Percentiles rank a stretch among this genome's conserved stretches.
Conservation (phyloP, 2,329 filamentous ascomycete species). For the Paraconiothyrium sp. region DNA sequence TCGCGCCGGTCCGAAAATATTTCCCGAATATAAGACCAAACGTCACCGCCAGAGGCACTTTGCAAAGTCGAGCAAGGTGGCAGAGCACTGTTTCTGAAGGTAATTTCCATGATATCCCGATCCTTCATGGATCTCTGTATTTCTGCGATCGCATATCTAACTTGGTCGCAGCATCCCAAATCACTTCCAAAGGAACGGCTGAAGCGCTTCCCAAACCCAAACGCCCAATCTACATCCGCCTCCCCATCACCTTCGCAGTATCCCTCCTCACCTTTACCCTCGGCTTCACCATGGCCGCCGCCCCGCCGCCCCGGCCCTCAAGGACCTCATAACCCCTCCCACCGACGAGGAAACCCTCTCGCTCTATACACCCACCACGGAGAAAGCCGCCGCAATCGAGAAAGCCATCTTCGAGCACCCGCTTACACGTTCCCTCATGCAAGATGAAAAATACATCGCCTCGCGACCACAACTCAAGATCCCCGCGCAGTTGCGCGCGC, state of each 20-base stretch:
- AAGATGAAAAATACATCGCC: slow-evolving; percentile 73
- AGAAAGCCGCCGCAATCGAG: slow-evolving; percentile 68
- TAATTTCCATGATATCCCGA: background rate
- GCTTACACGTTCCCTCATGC: slow-evolving; percentile 74
- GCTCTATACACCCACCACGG: slow-evolving; percentile 69
- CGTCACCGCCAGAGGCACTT: background rate
- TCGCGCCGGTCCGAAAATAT: slow-evolving; percentile 17
- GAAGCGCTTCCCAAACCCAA: slow-evolving; percentile 15
- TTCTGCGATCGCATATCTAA: background rate
- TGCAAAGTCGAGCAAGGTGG: slow-evolving; percentile 7
- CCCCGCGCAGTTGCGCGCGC: slow-evolving; percentile 71
- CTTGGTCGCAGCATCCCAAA: slow-evolving; percentile 24
- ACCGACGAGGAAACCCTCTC: slow-evolving; percentile 78
- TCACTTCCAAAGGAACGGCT: slow-evolving; percentile 20
- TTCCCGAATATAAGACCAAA: slow-evolving; percentile 17
- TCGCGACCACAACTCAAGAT: slow-evolving; percentile 89
- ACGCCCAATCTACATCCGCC: slow-evolving; percentile 43
- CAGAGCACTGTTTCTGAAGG: slow-evolving; percentile 21
- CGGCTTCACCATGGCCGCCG: slow-evolving; percentile 67
- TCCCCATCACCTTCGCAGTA: slow-evolving; percentile 58
- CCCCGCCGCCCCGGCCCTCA: slow-evolving; percentile 62
- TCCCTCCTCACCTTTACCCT: slow-evolving; percentile 59
- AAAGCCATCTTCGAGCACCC: slow-evolving; percentile 79
- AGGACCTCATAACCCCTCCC: slow-evolving; percentile 63
- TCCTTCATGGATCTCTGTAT: background rate